Conservation (phyloP, 202 grass and related monocot genomes). For the Elaeis oleifera region DNA sequence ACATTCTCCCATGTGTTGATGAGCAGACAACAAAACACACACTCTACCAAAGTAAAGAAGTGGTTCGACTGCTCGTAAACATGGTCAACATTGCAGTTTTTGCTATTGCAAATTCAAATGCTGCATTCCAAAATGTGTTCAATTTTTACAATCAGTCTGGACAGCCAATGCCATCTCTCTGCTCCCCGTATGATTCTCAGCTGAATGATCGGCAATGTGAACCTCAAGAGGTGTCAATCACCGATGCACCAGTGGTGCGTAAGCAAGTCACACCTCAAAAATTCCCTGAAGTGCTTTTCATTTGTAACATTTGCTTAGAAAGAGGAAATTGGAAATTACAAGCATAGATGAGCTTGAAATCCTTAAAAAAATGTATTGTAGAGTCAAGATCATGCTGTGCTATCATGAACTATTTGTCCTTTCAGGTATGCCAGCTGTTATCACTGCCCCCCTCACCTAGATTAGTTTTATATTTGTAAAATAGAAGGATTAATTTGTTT, state of each 20-base stretch:
- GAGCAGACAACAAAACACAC: constrained; percentile 75
- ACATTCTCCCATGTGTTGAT: constrained; percentile 82
- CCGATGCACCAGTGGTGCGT: constrained; percentile 61
- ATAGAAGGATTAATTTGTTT: too few relatives aligned
- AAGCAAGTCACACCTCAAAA: too few relatives aligned
- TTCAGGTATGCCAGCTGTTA: too few relatives aligned
- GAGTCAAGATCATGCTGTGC: too few relatives aligned
- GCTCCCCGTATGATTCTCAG: constrained; percentile 65
- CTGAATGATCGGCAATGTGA: constrained; percentile 52
- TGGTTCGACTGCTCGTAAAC: constrained; percentile 56
- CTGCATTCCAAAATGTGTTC: constrained; percentile 11
- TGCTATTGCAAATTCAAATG: constrained; percentile 22
- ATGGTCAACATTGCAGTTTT: constrained; percentile 78
- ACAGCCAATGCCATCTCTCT: constrained; percentile 61
- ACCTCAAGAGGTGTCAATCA: constrained; percentile 54
- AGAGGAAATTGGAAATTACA: too few relatives aligned
- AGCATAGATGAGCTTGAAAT: too few relatives aligned
- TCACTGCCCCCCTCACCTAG: too few relatives aligned
- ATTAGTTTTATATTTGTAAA: too few relatives aligned
- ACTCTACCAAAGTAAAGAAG: constrained; percentile 80
- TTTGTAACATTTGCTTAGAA: too few relatives aligned
- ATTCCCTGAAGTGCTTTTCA: too few relatives aligned
- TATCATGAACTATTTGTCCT: too few relatives aligned
- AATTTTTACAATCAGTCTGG: constrained; percentile 54
- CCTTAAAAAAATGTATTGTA: too few relatives aligned